phyloP scores from a whole-genome alignment of 371 early-diverging fungal species.

The Mucor indicus region DNA sequence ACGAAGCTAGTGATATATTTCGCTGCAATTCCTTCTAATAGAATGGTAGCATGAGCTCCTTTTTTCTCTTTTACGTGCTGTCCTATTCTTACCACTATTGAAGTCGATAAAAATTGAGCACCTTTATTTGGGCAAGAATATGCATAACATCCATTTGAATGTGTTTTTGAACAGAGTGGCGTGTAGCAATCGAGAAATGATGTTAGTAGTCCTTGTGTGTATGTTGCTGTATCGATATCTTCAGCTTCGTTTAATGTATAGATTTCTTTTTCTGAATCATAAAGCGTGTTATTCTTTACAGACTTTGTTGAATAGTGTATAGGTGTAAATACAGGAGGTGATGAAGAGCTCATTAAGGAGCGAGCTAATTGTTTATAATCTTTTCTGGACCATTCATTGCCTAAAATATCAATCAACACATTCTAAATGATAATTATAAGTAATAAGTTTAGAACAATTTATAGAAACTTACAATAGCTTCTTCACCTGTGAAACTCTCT shows the following conservation, averaged over 20 bases:
- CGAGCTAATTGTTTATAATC: conserved; percentile 25
- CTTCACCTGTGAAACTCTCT: conserved; percentile 35
- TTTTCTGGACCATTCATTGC: conserved; percentile 6
- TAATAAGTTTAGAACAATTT: not conserved
- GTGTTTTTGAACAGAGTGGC: conserved; percentile 22
- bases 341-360: conserved; percentile 17
- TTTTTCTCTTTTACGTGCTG: no score
- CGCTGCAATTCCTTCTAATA: not conserved
- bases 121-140: conserved; percentile 30
- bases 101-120: not conserved
- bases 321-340: conserved; percentile 32
- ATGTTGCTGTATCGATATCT: not conserved
- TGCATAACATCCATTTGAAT: conserved; percentile 27
- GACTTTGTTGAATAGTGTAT: conserved; percentile 36
- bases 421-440: not conserved
- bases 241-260: conserved; percentile 21
- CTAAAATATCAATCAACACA: not conserved
- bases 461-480: conserved; percentile 26
- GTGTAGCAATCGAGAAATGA: conserved; percentile 34
- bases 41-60: not conserved
- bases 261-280: conserved; percentile 32
- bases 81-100: not conserved
- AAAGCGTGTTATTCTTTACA: conserved; percentile 28
- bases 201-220: conserved; percentile 27
- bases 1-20: conserved; percentile 2